These are phyloP conservation scores for Suillus tomentosus DNA, from an alignment of 768 basidiomycete genomes.

Conservation along the genomic window DNA sequence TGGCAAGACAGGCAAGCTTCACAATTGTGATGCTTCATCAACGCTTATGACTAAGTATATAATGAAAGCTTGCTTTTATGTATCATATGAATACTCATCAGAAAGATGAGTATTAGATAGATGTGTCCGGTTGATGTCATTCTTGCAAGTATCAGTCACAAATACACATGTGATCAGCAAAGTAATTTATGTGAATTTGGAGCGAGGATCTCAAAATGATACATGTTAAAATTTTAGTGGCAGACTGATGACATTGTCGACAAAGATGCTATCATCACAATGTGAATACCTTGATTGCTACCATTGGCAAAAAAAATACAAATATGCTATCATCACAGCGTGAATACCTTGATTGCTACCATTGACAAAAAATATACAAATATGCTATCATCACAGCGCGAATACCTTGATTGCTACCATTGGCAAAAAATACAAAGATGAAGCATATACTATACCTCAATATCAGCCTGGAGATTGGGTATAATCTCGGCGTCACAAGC, in stretches of 20 bases:
- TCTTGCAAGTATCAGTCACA: neutral
- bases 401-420: too few relatives aligned
- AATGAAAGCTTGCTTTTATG: neutral
- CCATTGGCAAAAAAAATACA: too few relatives aligned
- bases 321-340: too few relatives aligned
- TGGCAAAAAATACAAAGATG: neutral
- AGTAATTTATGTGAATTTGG: neutral
- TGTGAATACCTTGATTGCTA: too few relatives aligned
- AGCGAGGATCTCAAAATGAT: neutral
- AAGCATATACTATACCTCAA: neutral
- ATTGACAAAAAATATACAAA: too few relatives aligned
- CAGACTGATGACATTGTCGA: too few relatives aligned
- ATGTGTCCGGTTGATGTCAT: neutral
- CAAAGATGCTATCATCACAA: too few relatives aligned
- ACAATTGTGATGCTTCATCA: neutral
- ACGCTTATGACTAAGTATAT: neutral
- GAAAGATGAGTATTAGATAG: neutral
- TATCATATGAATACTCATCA: neutral
- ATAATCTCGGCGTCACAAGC: neutral
- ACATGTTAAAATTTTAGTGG: too few relatives aligned
- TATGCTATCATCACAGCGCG: too few relatives aligned
- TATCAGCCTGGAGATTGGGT: neutral
- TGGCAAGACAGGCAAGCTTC: neutral
- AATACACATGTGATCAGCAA: neutral
- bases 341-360: too few relatives aligned